A percentile compares a stretch with the other conserved stretches of the same genome.
Evolutionary conservation across 768 basidiomycete species (phyloP).

Genomic region (Chalciporus chontae): DNA sequence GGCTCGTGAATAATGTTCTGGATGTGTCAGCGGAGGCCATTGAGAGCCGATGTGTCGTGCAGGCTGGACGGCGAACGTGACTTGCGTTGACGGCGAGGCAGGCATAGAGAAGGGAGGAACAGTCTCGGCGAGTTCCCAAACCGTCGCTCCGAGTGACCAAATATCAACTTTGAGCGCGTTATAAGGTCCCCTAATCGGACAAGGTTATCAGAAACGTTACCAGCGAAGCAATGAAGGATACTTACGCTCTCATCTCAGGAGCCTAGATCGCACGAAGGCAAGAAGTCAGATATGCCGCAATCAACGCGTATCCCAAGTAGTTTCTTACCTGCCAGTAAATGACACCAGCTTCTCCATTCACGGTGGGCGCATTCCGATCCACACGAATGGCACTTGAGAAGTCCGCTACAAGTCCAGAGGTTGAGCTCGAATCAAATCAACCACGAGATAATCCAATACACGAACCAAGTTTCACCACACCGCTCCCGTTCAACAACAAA

Average conservation of each 20-base stretch:
- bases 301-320: background rate
- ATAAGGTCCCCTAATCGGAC: slow-evolving; percentile 54
- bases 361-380: slow-evolving; percentile 44
- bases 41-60: slow-evolving; percentile 45
- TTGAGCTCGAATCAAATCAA: slow-evolving; percentile 1
- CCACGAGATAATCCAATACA: slow-evolving; percentile 4
- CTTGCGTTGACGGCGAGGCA: slow-evolving; percentile 16
- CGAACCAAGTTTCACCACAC: slow-evolving; percentile 73
- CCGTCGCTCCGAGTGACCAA: slow-evolving; percentile 80
- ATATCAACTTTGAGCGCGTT: slow-evolving; percentile 72
- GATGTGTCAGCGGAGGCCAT: slow-evolving; percentile 61
- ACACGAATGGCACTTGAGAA: slow-evolving; percentile 75
- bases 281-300: background rate
- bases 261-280: slow-evolving; percentile 36
- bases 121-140: slow-evolving; percentile 79
- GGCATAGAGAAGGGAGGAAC: slow-evolving; percentile 66
- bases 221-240: background rate
- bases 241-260: slow-evolving; percentile 73
- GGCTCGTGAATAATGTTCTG: slow-evolving; percentile 58
- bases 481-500: slow-evolving; percentile 62
- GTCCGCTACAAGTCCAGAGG: slow-evolving; percentile 48
- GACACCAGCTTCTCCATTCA: slow-evolving; percentile 63
- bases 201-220: slow-evolving; percentile 7
- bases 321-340: slow-evolving; percentile 70
- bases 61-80: slow-evolving; percentile 38